These are phyloP conservation scores for Aspergillus indologenus DNA, from an alignment of 495 filamentous ascomycete species.

Conservation along the genomic window DNA sequence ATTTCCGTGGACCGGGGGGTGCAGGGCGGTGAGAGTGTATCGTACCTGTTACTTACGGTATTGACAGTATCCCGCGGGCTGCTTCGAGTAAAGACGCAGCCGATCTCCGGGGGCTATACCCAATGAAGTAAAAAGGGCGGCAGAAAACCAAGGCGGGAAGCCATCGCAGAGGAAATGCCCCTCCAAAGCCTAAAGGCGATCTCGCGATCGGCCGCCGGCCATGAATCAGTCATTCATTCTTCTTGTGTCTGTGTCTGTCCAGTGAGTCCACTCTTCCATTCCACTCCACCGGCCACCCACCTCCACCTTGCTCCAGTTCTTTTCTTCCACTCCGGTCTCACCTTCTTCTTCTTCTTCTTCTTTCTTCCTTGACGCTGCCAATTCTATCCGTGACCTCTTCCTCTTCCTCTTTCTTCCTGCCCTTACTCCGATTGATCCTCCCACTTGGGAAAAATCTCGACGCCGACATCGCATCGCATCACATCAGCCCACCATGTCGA, in stretches of 20 bases:
- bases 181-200: conserved; percentile 6
- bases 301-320: not conserved
- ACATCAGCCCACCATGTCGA: conserved; percentile 58
- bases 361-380: too few relatives aligned
- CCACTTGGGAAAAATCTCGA: not conserved
- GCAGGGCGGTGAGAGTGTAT: not conserved
- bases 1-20: not conserved
- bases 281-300: too few relatives aligned
- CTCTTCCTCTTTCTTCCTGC: not conserved
- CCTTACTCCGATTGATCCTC: not conserved
- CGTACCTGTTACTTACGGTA: too few relatives aligned
- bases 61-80: not conserved
- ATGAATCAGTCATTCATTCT: not conserved
- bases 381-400: not conserved
- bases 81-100: not conserved
- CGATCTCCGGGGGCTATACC: conserved; percentile 24
- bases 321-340: too few relatives aligned
- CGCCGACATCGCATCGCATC: not conserved
- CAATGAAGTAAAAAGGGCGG: not conserved
- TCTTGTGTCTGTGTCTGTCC: not conserved
- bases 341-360: too few relatives aligned
- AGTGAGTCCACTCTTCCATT: too few relatives aligned
- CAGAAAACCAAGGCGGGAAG: not conserved
- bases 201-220: not conserved
- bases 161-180: not conserved